phyloP scores from a whole-genome alignment of 1,284 basidiomycete genomes.

The Cryptococcus sp. region DNA sequence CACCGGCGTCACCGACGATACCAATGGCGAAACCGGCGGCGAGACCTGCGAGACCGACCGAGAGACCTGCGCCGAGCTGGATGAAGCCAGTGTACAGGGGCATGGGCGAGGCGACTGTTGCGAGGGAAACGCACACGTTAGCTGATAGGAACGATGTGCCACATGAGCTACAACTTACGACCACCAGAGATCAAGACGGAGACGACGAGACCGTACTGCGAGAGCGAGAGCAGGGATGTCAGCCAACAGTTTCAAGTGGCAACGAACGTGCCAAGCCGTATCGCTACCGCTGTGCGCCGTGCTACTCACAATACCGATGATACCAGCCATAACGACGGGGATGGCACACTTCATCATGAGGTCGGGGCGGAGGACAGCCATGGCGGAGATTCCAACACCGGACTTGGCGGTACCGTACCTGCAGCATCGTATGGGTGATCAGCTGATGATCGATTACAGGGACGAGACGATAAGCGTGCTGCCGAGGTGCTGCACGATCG shows the following conservation, averaged over 20 bases:
- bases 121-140: background rate
- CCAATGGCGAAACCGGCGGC: slow-evolving; percentile 91
- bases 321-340: slow-evolving; percentile 99
- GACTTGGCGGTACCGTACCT: slow-evolving; percentile 92
- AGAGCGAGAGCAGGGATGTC: background rate
- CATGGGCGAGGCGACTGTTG: slow-evolving; percentile 56
- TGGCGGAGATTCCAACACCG: slow-evolving; percentile 97
- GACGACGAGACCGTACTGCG: slow-evolving; percentile 84
- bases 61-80: slow-evolving; percentile 84
- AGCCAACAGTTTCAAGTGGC: background rate
- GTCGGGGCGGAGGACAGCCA: slow-evolving; percentile 94
- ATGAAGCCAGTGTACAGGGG: slow-evolving; percentile 82
- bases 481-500: too few relatives aligned
- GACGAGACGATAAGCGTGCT: background rate
- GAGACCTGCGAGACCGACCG: slow-evolving; percentile 83
- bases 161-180: slow-evolving; percentile 59
- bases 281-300: background rate
- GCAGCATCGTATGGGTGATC: background rate
- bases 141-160: background rate
- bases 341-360: slow-evolving; percentile 94
- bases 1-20: slow-evolving; percentile 94
- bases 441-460: background rate
- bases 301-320: slow-evolving; percentile 75
- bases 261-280: too few relatives aligned
- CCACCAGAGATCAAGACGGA: slow-evolving; percentile 80